phyloP scores from a whole-genome alignment of 2,329 filamentous ascomycete species.

The Lachnellula suecica region DNA sequence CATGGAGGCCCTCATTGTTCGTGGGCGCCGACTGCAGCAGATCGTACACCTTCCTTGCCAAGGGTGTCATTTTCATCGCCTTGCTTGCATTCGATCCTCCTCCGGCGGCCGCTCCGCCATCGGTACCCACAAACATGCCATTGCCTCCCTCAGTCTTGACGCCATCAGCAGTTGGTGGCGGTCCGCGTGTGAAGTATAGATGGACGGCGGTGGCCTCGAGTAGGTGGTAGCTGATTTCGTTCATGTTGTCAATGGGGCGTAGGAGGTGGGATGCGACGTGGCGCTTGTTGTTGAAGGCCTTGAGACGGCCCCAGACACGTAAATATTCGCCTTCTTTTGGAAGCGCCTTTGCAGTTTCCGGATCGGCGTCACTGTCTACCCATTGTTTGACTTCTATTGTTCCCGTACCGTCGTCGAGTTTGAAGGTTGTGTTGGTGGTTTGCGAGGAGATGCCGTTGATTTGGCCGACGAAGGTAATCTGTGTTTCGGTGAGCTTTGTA shows the following conservation, averaged over 20 bases:
- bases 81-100: slow-evolving; percentile 26
- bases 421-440: slow-evolving; percentile 88
- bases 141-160: slow-evolving; percentile 35
- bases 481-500: slow-evolving; percentile 3
- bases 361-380: slow-evolving; percentile 50
- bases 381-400: slow-evolving; percentile 89
- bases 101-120: slow-evolving; percentile 35
- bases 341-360: slow-evolving; percentile 45
- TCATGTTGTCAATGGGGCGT: slow-evolving; percentile 77
- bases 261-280: slow-evolving; percentile 81
- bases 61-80: slow-evolving; percentile 42
- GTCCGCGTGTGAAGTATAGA: slow-evolving; percentile 75
- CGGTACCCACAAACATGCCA: slow-evolving; percentile 36
- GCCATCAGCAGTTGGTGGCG: slow-evolving; percentile 39
- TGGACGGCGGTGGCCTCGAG: slow-evolving; percentile 89
- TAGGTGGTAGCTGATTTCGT: slow-evolving; percentile 91
- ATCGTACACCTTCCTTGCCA: slow-evolving; percentile 70
- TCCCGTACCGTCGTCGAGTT: slow-evolving; percentile 92
- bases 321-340: slow-evolving; percentile 76
- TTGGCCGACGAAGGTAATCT: slow-evolving; percentile 87
- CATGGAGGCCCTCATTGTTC: slow-evolving; percentile 79
- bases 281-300: slow-evolving; percentile 79
- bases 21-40: slow-evolving; percentile 66
- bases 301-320: slow-evolving; percentile 81
- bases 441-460: slow-evolving; percentile 84